Evolutionary conservation across 768 basidiomycete species (phyloP).

Genomic region (Paxillus rubicundulus): DNA sequence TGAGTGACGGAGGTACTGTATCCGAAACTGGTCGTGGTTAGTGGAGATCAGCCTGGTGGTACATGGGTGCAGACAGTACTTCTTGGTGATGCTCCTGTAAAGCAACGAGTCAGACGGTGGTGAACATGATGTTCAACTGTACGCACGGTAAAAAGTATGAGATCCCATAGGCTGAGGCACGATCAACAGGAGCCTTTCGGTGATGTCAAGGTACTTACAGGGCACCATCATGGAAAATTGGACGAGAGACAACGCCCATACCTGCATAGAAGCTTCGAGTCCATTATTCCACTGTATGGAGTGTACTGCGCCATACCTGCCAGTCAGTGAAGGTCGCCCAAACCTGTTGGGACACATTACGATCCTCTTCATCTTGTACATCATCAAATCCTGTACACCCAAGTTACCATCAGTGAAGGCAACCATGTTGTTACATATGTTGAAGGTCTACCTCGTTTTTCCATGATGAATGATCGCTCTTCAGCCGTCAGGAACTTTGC

Average conservation of each 20-base stretch:
- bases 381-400: conserved; percentile 59
- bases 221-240: conserved; percentile 59
- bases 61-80: conserved; percentile 25
- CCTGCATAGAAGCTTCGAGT: conserved; percentile 16
- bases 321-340: conserved; percentile 54
- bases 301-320: conserved; percentile 40
- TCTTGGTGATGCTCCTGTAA: conserved; percentile 53
- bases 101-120: not conserved
- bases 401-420: conserved; percentile 23
- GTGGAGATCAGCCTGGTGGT: not conserved
- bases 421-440: not conserved
- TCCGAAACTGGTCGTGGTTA: conserved; percentile 45
- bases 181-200: not conserved
- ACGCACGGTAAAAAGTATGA: conserved; percentile 64
- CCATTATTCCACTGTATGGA: not conserved
- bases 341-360: conserved; percentile 51
- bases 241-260: conserved; percentile 55
- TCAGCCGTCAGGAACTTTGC: no score
- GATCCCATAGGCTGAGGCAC: conserved; percentile 53
- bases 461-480: no score
- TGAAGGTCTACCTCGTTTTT: conserved; percentile 48
- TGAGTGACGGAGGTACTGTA: conserved; percentile 45
- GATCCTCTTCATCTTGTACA: conserved; percentile 58
- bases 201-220: conserved; percentile 39
- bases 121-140: not conserved